Base-by-base conservation (phyloP, 768 basidiomycete genomes). In the Auricularia sp. region DNA sequence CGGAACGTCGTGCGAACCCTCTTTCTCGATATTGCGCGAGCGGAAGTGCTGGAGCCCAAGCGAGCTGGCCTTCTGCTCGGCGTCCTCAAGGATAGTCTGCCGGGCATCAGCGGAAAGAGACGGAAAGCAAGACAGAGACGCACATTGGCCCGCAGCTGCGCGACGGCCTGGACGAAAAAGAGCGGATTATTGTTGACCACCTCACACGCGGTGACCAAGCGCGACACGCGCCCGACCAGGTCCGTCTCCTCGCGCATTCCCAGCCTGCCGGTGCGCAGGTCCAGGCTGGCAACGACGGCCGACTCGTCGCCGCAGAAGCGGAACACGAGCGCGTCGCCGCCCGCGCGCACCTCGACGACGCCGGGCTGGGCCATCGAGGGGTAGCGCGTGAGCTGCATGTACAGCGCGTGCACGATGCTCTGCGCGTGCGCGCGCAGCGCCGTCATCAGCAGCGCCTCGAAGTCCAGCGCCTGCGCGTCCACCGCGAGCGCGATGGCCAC, bases 41-140 rank as follows among this genome's bases (percentile, higher is more conserved):
- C 86, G 83, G 74, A 84, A 89, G 65, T 83, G 85, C 71, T 86
- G 85, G 51, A 94, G 75, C n/a, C 94, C 94, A 10, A 95, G 82
- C 70, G 92, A 88, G 67, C 79, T 83, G n/a, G 88, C 90, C 71
- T 92, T 94, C 73, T 90, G 88, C 73, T 94, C 92, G 10, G 88
- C 83, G 16, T 88, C 80, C 64, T 93, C 90, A 54, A 83, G 80
- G 66, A 94, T 92, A 4, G 92, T 92, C 94, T 95, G 68, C n/a
- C 7, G n/a, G 61, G 45, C 45, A 16, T 54, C 3, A 14, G 63
- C 36, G n/a, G 36, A 35, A 8, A 21, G 21, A 45, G 37, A 56
- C 63, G 3, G 54, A 4, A 36, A 29, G 63, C 42, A 36, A 63
- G 24, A 54, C 4, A 16, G 54, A 33, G 34, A 74, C 87, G 68